Evolutionary conservation across 805 yeast genomes (phyloP).

Genomic region (Jamesozyma piceae): DNA sequence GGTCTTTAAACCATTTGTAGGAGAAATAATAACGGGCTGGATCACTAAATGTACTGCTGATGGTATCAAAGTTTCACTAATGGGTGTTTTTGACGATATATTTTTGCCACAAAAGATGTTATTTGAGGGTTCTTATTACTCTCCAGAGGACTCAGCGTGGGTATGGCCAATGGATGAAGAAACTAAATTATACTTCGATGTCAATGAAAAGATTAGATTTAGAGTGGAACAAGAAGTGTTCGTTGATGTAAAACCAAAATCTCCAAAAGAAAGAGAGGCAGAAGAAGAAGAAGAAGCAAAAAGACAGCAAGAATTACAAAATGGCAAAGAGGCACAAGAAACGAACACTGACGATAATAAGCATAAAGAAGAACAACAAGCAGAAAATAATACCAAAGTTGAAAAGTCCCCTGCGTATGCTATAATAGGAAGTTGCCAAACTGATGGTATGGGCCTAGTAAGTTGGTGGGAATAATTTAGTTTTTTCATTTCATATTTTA

Average conservation of each 20-base stretch:
- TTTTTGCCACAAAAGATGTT: slow-evolving; percentile 76
- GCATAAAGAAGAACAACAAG: slow-evolving; percentile 20
- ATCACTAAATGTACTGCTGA: slow-evolving; percentile 79
- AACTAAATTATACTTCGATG: slow-evolving; percentile 70
- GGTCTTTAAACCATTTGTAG: slow-evolving; percentile 88
- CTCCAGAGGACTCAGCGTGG: slow-evolving; percentile 84
- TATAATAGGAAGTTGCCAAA: slow-evolving; percentile 80
- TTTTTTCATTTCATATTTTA: not conserved
- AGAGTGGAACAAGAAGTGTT: slow-evolving; percentile 85
- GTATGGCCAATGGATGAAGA: slow-evolving; percentile 75
- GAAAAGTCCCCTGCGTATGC: slow-evolving; percentile 70
- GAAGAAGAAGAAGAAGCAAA: slow-evolving; percentile 25
- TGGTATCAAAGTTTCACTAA: slow-evolving; percentile 57
- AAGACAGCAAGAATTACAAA: slow-evolving; percentile 1
- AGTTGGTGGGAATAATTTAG: slow-evolving; percentile 80
- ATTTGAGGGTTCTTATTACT: slow-evolving; percentile 66
- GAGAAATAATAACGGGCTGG: slow-evolving; percentile 90
- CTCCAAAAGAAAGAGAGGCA: slow-evolving; percentile 45
- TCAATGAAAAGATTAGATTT: slow-evolving; percentile 84
- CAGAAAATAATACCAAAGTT: slow-evolving; percentile 13
- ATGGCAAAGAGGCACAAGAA: slow-evolving; percentile 1
- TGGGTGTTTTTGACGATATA: slow-evolving; percentile 87
- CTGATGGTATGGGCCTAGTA: slow-evolving; percentile 93
- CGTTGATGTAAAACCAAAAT: slow-evolving; percentile 70
- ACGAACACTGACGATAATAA: not conserved